Base-by-base conservation (phyloP, 2,329 filamentous ascomycete genomes). In the Aureobasidium sp. region DNA sequence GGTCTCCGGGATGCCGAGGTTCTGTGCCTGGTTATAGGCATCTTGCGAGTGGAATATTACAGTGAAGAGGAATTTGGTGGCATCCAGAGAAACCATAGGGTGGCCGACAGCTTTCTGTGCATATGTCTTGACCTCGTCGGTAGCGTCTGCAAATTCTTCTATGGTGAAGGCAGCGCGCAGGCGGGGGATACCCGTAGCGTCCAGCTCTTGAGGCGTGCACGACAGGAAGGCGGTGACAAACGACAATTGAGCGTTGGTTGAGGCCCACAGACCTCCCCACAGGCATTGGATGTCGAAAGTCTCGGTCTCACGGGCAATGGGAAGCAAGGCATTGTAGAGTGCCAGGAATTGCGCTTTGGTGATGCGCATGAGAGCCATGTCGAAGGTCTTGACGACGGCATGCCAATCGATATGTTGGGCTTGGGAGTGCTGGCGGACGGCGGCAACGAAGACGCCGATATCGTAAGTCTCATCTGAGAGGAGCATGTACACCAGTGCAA, bases 201-300 rank as follows among this genome's bases (percentile, higher is more conserved):
- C 90, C 22, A 95, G 77, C 62, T 90, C 81, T 24, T 88, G 80
- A 0, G 85, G 79, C 11, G 79, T 80, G 54, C 90, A 79, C 3
- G 86, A 87, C 19, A 91, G 78, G 66, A 91, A 96, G 16, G 90
- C 90, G 58, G 86, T 85, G 51, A 97, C 81, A 66, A 97, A 96
- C n/a, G 90, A 94, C 30, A 98, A 74, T 59, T 97, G 91, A 0
- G 93, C 88, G 57, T 95, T 84, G 12, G 86, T 80, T 60, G 94
- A 81, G 57, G 85, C 82, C 91, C 94, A 98, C 35, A 57, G 52
- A 57, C 81, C 63, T 6, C 90, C 90, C 90, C 93, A 97, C 19
- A 98, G 74, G 34, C 78, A 79, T 66, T 96, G 90, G 39, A 98
- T 85, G 65, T 96, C 88, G 61, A 97, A 83, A 22, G 74, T 74